phyloP scores from a whole-genome alignment of 805 yeast species.

The Yarrowia sp. region DNA sequence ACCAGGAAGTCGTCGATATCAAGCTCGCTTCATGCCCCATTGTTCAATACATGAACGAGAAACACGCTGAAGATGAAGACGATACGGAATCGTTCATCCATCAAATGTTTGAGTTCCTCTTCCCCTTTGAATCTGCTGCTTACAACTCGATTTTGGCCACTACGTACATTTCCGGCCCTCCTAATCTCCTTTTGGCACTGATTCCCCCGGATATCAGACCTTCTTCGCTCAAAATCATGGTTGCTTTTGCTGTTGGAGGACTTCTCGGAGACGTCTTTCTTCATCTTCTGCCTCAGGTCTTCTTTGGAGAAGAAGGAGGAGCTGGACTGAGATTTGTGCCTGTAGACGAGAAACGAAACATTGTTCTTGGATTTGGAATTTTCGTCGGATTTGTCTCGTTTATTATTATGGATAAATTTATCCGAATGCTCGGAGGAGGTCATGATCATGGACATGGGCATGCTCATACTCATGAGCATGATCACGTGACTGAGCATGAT shows the following conservation, averaged over 20 bases:
- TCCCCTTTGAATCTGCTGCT: conserved; percentile 48
- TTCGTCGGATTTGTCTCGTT: conserved; percentile 60
- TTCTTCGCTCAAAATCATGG: conserved; percentile 51
- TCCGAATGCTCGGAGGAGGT: conserved; percentile 46
- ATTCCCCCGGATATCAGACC: conserved; percentile 59
- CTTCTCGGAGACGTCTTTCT: conserved; percentile 71
- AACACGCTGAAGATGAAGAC: conserved; percentile 30
- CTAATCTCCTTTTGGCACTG: conserved; percentile 54
- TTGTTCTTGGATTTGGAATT: conserved; percentile 52
- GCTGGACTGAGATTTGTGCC: conserved; percentile 44
- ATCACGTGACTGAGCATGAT: background rate
- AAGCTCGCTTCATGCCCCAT: conserved; percentile 41
- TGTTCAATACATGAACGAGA: conserved; percentile 43
- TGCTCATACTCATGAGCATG: conserved; percentile 34
- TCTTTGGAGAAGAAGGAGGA: conserved; percentile 47
- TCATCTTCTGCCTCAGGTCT: conserved; percentile 69
- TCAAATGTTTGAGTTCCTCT: conserved; percentile 43
- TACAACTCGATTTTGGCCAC: conserved; percentile 65
- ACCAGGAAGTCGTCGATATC: conserved; percentile 8
- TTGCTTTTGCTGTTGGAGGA: conserved; percentile 75
- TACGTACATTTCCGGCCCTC: conserved; percentile 61
- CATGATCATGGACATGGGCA: conserved; percentile 50
- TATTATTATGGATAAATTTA: conserved; percentile 58
- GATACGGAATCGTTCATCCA: conserved; percentile 40
- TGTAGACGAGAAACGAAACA: conserved; percentile 52